Base-by-base conservation (phyloP, 169 alveolate genomes). In the Cryptosporidium andersoni region DNA sequence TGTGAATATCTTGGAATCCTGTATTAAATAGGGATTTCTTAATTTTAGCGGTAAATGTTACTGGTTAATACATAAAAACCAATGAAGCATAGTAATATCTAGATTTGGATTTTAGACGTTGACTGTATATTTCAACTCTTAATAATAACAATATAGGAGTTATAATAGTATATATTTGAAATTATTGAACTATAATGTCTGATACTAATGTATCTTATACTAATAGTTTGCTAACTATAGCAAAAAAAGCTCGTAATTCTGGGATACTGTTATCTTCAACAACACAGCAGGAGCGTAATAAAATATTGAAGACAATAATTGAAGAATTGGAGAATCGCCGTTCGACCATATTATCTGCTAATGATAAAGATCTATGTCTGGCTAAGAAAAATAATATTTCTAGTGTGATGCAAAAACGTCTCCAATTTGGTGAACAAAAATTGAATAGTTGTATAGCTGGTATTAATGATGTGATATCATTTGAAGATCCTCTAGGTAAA, bases 401-500 rank as follows among this genome's bases (percentile, higher is more conserved):
- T 1, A 63, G 43, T 8, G 52, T 74, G 39, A 58, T 64, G 82
- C 51, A 16, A 63, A 65, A 63, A 82, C 51, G 82, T 55, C 52
- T 63, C 16, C 5, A 55, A 8, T 42, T 74, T 51, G 68, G 60
- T 48, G 74, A 74, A 43, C n/a, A n/a, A 12, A 74, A 74, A 55
- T 37, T 74, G 2, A 36, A 60, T 39, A 42, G 43, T 5, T 74
- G 85, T 42, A 60, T 74, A n/a, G 45, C 25, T 34, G 55, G 74
- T n/a, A 52, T 74, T 5, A 62, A 55, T 12, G 67, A 55, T 55
- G 85, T 81, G 11, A 63, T 81, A 52, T 34, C 51, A 16, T 64
- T 81, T 6, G 82, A 66, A 40, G 89, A 81, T 34, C 89, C 89
- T 16, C 42, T 81, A 42, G 89, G 89, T 14, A 64, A 63, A 58